A percentile compares a stretch with the other conserved stretches of the same genome.
These are phyloP conservation scores for Trichothecium sympodiale DNA, from an alignment of 2,329 filamentous ascomycete genomes.

Conservation along the genomic window DNA sequence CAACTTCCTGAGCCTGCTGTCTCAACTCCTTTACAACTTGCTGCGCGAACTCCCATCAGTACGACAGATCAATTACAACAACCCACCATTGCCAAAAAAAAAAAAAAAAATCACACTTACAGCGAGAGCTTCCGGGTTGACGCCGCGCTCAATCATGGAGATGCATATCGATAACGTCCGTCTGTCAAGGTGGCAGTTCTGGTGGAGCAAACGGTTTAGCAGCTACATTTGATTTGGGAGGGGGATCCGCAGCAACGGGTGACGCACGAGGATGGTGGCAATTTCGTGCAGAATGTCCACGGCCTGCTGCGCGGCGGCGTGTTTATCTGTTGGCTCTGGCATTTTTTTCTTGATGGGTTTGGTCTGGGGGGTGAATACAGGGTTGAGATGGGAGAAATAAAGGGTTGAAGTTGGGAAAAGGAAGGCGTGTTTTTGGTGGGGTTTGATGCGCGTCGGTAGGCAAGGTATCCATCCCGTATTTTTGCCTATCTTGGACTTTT, in stretches of 20 bases:
- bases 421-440: too few species aligned
- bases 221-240: too few species aligned
- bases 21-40: slow-evolving; percentile 50
- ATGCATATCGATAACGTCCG: slow-evolving; percentile 90
- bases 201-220: neutral
- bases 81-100: neutral
- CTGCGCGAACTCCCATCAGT: slow-evolving; percentile 19
- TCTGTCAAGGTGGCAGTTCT: slow-evolving; percentile 92
- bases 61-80: neutral
- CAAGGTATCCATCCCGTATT: too few species aligned
- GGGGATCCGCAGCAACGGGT: too few species aligned
- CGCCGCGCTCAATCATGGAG: slow-evolving; percentile 91
- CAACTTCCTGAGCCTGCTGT: slow-evolving; percentile 40
- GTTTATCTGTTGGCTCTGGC: slow-evolving; percentile 48
- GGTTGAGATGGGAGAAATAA: neutral
- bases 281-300: slow-evolving; percentile 79
- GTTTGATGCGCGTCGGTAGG: too few species aligned
- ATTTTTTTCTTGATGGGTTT: slow-evolving; percentile 12
- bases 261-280: slow-evolving; percentile 69
- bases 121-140: slow-evolving; percentile 88
- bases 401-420: too few species aligned
- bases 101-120: slow-evolving; percentile 39
- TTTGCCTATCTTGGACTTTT: too few species aligned
- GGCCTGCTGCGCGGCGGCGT: slow-evolving; percentile 67
- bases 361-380: neutral